Evolutionary conservation across 2,329 filamentous ascomycete genomes (phyloP), one percentile per base, ranked within the genome.

Genomic region (Venturia effusa): DNA sequence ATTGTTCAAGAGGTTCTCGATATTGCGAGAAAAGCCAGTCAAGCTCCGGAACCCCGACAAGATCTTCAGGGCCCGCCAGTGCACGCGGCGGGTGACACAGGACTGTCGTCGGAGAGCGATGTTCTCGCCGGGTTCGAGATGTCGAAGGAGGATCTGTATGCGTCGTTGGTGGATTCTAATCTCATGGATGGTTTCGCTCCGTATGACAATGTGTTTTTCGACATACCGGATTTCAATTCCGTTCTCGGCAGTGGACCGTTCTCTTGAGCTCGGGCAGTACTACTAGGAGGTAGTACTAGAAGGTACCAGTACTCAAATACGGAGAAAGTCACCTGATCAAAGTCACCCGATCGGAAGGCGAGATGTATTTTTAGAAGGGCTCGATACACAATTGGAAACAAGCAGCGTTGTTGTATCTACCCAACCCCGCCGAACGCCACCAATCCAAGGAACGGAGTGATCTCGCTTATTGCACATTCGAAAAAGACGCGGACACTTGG

Each of bases 1-100:
- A 68, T 74, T 63, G 70, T 71, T 10, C 66, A 67, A 17, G 71
- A 73, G 59, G 69, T 73, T 1, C 66, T 72, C 24, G 61, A 55
- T 37, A 63, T 63, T 37, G 61, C 61, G 34, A 63, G 59, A 17
- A 62, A 62, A 43, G n/a, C 48, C 4, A n/a, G 6, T 19, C 32
- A 39, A 24, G 61, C 51, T 39, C 34, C 48, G 19, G 34, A 37
- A 55, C 1, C 61, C 22, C 27, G 60, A 27, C 30, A 40, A 22
- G 51, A 34, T 11, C 13, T 39, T 2, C 30, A 34, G 10, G 45
- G n/a, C 22, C 7, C 61, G 17, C 30, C 22, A 17, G n/a, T 15
- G 5, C 45, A 34, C 19, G 13, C 48, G 22, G 27, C 30, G 27
- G 45, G 30, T 24, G 43, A 37, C 19, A 51, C 40, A 8, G 60